Evolutionary conservation across 768 basidiomycete genomes (phyloP).

Genomic region (Mycena leptocephala): DNA sequence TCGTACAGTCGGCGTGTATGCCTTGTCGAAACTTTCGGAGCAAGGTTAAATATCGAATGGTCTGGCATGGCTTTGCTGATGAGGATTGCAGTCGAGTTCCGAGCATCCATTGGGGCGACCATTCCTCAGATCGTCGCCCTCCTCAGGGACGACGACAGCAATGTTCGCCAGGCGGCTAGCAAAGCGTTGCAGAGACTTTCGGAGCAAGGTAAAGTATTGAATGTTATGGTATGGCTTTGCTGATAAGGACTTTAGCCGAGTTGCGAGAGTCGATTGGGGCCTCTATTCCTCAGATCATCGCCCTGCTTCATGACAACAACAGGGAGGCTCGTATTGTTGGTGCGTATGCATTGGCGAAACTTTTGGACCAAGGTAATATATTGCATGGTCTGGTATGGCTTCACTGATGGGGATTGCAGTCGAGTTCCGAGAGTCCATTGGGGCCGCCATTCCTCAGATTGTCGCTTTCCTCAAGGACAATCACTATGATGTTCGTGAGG

Average conservation of each 20-base stretch:
- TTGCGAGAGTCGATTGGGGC: no score
- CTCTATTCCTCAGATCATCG: no score
- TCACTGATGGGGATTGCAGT: not conserved
- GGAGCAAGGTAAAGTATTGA: no score
- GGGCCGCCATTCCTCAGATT: no score
- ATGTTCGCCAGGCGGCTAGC: not conserved
- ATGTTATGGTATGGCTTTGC: no score
- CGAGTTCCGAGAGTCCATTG: no score
- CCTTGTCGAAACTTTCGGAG: not conserved
- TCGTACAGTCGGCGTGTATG: not conserved
- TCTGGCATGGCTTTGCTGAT: not conserved
- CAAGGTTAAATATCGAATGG: not conserved
- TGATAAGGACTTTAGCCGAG: no score
- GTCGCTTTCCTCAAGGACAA: no score
- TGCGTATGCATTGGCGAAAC: not conserved
- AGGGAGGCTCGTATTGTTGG: not conserved
- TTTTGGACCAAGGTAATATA: not conserved
- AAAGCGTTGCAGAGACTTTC: no score
- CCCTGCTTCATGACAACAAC: not conserved
- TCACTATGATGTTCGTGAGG: no score
- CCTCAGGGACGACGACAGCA: not conserved
- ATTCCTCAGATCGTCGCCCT: not conserved
- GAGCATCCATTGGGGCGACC: not conserved
- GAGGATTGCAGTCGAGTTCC: not conserved
- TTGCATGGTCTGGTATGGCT: not conserved